A percentile compares a stretch with the other conserved stretches of the same genome.
Evolutionary conservation across 2,329 filamentous ascomycete species (phyloP).

Genomic region (Aspergillus unguis): DNA sequence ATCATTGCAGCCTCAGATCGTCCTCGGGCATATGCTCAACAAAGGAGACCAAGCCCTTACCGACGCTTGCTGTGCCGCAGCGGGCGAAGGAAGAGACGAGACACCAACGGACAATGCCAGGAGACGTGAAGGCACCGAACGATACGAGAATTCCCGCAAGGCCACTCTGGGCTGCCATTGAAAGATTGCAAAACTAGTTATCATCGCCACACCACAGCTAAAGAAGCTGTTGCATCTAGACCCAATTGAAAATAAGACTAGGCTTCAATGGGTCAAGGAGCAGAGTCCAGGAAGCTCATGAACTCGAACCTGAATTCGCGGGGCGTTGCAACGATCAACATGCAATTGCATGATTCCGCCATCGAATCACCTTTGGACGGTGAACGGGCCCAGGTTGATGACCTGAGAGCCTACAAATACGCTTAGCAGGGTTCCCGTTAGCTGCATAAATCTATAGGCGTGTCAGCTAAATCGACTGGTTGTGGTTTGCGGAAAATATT

Average conservation of each 20-base stretch:
- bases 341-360: conserved; percentile 27
- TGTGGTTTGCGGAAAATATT: conserved; percentile 19
- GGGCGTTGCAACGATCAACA: conserved; percentile 18
- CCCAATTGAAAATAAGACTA: background rate
- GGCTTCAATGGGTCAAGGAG: background rate
- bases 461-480: conserved; percentile 26
- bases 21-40: conserved; percentile 1
- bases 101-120: background rate
- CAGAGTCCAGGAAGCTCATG: conserved; percentile 7
- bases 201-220: background rate
- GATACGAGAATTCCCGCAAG: background rate
- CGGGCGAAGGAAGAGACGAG: conserved; percentile 2
- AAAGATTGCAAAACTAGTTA: background rate
- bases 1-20: conserved; percentile 15
- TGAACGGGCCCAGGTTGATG: conserved; percentile 11
- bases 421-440: conserved; percentile 21
- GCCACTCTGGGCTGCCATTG: background rate
- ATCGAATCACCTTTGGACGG: conserved; percentile 11
- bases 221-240: background rate
- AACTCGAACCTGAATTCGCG: conserved; percentile 8
- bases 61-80: conserved; percentile 3
- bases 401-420: conserved; percentile 14
- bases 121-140: background rate
- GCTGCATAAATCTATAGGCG: conserved; percentile 29
- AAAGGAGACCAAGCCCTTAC: conserved; percentile 1